These are phyloP conservation scores for Xylaria sp. DNA, from an alignment of 2,329 filamentous ascomycete genomes.

Conservation along the genomic window DNA sequence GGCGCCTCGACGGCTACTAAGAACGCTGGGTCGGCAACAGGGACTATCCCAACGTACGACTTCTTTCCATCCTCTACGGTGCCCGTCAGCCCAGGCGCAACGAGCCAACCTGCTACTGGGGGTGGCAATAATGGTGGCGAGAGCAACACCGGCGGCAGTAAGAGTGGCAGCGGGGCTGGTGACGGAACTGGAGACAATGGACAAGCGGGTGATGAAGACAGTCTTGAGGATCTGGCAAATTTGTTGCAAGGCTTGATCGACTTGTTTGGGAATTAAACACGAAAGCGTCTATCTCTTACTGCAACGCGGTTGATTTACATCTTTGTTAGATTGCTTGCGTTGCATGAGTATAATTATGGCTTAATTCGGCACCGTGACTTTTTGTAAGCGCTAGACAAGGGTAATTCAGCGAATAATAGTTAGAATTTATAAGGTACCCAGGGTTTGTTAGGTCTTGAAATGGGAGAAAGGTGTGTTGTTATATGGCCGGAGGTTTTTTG, in stretches of 20 bases:
- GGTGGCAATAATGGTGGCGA: background rate
- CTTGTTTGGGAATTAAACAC: constrained; percentile 20
- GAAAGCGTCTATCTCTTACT: background rate
- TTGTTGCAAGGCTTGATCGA: constrained; percentile 22
- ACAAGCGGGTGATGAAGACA: background rate
- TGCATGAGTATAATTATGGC: too few relatives aligned
- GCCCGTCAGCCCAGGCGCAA: background rate
- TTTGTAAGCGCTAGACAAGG: too few relatives aligned
- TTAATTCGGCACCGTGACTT: too few relatives aligned
- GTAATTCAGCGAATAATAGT: too few relatives aligned
- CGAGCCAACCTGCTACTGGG: constrained; percentile 15
- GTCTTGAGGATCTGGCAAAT: constrained; percentile 6
- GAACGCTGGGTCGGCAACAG: constrained; percentile 12
- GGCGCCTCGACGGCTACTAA: background rate
- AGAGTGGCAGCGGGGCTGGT: background rate
- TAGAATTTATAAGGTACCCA: too few relatives aligned
- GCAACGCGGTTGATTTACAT: too few relatives aligned
- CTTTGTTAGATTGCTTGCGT: too few relatives aligned
- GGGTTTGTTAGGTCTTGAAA: too few relatives aligned
- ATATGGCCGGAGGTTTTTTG: too few relatives aligned
- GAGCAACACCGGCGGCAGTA: background rate
- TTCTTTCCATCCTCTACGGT: constrained; percentile 32
- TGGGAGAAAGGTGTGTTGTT: too few relatives aligned
- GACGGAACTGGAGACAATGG: background rate
- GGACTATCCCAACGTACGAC: constrained; percentile 22